Percentiles rank a stretch among this genome's conserved stretches.
phyloP scores from a whole-genome alignment of 331 rosid genomes.

The Acacia pycnantha region DNA sequence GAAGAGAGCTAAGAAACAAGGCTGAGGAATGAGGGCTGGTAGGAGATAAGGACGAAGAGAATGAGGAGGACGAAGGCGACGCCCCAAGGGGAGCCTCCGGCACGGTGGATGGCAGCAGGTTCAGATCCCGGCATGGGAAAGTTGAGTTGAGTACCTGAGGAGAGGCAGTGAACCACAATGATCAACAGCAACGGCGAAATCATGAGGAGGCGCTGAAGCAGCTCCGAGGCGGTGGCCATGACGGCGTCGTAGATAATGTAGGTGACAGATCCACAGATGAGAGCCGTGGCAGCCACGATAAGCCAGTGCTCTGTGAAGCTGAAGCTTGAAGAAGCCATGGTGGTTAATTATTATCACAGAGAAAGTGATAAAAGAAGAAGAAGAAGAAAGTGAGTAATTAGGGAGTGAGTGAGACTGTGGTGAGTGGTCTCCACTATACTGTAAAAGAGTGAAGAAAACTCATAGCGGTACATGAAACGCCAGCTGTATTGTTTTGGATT shows the following conservation, averaged over 20 bases:
- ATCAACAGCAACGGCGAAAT: constrained; percentile 64
- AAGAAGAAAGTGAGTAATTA: neutral
- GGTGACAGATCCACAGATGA: constrained; percentile 46
- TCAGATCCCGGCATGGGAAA: constrained; percentile 75
- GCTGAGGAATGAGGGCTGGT: constrained; percentile 59
- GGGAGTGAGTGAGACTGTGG: neutral
- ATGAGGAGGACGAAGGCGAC: constrained; percentile 53
- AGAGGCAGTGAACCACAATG: constrained; percentile 70
- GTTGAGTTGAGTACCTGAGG: constrained; percentile 54
- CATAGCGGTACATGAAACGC: neutral
- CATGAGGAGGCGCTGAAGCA: constrained; percentile 63
- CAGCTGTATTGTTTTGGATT: neutral
- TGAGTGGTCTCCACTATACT: neutral
- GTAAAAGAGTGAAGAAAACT: neutral
- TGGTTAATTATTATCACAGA: too few relatives aligned
- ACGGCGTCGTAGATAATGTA: constrained; percentile 62
- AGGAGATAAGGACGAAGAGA: constrained; percentile 62
- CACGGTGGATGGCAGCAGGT: constrained; percentile 61
- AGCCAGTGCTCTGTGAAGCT: neutral
- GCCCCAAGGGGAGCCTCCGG: constrained; percentile 83
- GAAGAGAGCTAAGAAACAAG: constrained; percentile 35
- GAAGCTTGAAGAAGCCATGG: neutral
- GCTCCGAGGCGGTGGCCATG: constrained; percentile 66
- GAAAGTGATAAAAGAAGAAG: neutral
- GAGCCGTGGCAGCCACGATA: neutral